These are phyloP conservation scores for Chrysopogon serrulatus DNA, from an alignment of 176 grass and related monocot genomes.

Conservation along the genomic window DNA sequence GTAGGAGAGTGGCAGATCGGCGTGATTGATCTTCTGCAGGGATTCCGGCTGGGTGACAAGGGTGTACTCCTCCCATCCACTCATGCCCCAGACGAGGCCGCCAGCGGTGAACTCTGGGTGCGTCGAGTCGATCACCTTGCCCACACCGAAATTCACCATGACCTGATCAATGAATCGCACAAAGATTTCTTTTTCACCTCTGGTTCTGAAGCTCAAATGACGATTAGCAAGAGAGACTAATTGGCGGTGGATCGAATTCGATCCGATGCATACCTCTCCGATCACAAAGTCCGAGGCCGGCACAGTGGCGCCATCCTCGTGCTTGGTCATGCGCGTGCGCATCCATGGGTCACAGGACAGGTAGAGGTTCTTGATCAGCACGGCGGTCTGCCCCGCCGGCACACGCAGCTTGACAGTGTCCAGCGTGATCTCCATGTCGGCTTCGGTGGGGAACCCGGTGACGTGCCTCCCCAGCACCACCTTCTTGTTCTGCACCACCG, in stretches of 20 bases:
- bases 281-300: background rate
- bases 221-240: too few species aligned
- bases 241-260: too few species aligned
- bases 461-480: slow-evolving; percentile 26
- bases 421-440: slow-evolving; percentile 44
- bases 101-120: slow-evolving; percentile 20
- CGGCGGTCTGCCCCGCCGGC: background rate
- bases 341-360: slow-evolving; percentile 50
- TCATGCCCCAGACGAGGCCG: too few species aligned
- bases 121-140: slow-evolving; percentile 14
- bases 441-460: slow-evolving; percentile 9
- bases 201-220: too few species aligned
- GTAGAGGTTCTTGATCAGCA: slow-evolving; percentile 45
- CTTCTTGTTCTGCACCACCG: background rate
- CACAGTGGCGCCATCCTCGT: background rate
- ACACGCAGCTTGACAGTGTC: background rate
- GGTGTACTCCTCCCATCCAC: too few species aligned
- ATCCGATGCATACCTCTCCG: background rate
- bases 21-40: too few species aligned
- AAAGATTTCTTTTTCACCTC: too few species aligned
- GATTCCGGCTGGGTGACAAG: too few species aligned
- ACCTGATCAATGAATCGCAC: too few species aligned
- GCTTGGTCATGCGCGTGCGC: slow-evolving; percentile 12
- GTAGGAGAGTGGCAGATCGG: too few species aligned
- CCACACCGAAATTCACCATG: background rate